phyloP scores from a whole-genome alignment of 2,329 filamentous ascomycete species.

The Apiospora koreana region DNA sequence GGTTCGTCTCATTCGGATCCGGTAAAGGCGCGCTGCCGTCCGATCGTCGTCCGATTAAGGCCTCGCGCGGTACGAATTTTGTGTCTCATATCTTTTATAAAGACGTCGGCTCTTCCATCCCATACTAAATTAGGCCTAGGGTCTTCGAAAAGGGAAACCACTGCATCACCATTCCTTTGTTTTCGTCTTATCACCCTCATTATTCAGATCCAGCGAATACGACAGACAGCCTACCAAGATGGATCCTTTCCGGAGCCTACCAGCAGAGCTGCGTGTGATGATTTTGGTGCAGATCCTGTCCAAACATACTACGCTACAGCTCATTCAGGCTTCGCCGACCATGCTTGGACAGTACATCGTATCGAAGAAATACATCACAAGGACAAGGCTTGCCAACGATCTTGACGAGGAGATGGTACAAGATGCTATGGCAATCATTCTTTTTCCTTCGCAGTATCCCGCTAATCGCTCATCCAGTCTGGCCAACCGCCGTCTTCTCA shows the following conservation, averaged over 20 bases:
- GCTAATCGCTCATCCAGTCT: not conserved
- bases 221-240: not conserved
- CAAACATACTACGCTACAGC: not conserved
- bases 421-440: slow-evolving; percentile 16
- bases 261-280: not conserved
- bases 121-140: too few relatives aligned
- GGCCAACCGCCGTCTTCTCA: not conserved
- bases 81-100: too few relatives aligned
- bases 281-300: not conserved
- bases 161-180: too few relatives aligned
- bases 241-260: not conserved
- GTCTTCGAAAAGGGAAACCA: too few relatives aligned
- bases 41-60: too few relatives aligned
- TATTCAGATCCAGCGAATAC: too few relatives aligned
- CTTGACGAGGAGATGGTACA: slow-evolving; percentile 17
- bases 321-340: not conserved
- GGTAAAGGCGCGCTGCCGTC: too few relatives aligned
- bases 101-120: too few relatives aligned
- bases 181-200: too few relatives aligned
- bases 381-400: not conserved
- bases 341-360: not conserved
- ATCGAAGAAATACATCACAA: not conserved
- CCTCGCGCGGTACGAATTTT: too few relatives aligned
- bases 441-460: slow-evolving; percentile 10
- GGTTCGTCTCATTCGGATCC: too few relatives aligned